Evolutionary conservation across 805 yeast genomes (phyloP).

Genomic region (Jamesozyma lodderae): DNA sequence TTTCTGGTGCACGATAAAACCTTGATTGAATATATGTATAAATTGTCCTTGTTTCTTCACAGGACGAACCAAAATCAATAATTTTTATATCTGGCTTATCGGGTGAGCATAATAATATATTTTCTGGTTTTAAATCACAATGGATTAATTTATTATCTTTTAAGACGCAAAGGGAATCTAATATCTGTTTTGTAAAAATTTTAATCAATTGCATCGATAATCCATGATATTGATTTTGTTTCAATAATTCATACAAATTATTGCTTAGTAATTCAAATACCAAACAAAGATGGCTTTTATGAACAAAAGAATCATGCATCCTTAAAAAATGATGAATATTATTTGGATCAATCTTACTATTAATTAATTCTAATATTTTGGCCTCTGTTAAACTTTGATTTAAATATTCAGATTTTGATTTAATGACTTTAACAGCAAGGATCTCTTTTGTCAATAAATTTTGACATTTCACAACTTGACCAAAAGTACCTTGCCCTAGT

Average conservation of each 20-base stretch:
- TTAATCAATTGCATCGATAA: slow-evolving; percentile 70
- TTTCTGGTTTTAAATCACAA: slow-evolving; percentile 96
- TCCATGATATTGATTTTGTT: slow-evolving; percentile 91
- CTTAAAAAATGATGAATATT: slow-evolving; percentile 70
- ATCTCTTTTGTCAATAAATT: slow-evolving; percentile 69
- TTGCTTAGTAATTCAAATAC: slow-evolving; percentile 86
- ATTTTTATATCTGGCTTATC: slow-evolving; percentile 74
- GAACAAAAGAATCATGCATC: slow-evolving; percentile 81
- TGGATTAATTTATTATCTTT: slow-evolving; percentile 82
- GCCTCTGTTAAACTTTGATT: slow-evolving; percentile 92
- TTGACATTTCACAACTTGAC: slow-evolving; percentile 91
- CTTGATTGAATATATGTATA: slow-evolving; percentile 90
- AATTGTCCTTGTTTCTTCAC: slow-evolving; percentile 81
- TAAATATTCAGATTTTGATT: slow-evolving; percentile 81
- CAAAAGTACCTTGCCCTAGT: slow-evolving; percentile 95
- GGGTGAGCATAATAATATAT: slow-evolving; percentile 68
- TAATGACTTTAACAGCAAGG: slow-evolving; percentile 90
- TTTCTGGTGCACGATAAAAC: slow-evolving; percentile 92
- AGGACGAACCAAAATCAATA: slow-evolving; percentile 93
- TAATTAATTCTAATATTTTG: slow-evolving; percentile 70
- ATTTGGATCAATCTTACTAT: slow-evolving; percentile 56
- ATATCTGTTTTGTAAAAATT: slow-evolving; percentile 66
- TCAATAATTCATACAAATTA: slow-evolving; percentile 80
- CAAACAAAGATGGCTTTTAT: slow-evolving; percentile 83
- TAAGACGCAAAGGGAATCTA: slow-evolving; percentile 71